Evolutionary conservation across 345 rosid genomes (phyloP).

Genomic region (Passiflora organensis): DNA sequence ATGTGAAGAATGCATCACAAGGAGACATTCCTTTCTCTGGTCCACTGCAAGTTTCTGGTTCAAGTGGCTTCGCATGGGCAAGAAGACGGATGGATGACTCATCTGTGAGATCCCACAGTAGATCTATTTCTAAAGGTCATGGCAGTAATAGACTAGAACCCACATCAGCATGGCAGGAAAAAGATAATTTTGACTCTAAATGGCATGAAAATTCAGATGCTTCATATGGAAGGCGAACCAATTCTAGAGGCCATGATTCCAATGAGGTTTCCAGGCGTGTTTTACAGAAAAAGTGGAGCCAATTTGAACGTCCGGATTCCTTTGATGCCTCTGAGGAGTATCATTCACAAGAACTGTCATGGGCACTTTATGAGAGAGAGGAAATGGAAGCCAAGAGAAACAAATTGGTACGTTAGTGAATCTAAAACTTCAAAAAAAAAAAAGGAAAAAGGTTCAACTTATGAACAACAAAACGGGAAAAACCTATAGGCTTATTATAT

Average conservation of each 20-base stretch:
- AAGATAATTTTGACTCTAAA: slow-evolving; percentile 40
- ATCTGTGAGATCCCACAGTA: too few species aligned
- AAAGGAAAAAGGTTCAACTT: too few species aligned
- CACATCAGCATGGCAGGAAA: slow-evolving; percentile 38
- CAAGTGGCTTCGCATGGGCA: slow-evolving; percentile 96
- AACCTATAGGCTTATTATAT: too few species aligned
- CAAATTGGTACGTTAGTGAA: slow-evolving; percentile 57
- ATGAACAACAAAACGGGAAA: too few species aligned
- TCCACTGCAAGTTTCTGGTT: slow-evolving; percentile 73
- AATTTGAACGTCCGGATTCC: slow-evolving; percentile 76
- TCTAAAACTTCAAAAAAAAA: too few species aligned
- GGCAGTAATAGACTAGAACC: slow-evolving; percentile 42
- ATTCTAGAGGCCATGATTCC: slow-evolving; percentile 55
- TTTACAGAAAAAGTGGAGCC: slow-evolving; percentile 68
- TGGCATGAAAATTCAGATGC: slow-evolving; percentile 37
- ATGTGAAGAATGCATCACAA: slow-evolving; percentile 77
- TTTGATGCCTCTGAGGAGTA: slow-evolving; percentile 83
- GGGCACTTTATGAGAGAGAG: slow-evolving; percentile 63
- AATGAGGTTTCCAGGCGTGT: slow-evolving; percentile 48
- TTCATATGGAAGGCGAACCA: slow-evolving; percentile 31
- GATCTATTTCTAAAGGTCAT: slow-evolving; percentile 65
- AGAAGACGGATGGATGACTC: slow-evolving; percentile 62
- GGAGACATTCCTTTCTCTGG: slow-evolving; percentile 89
- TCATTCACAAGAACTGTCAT: slow-evolving; percentile 79
- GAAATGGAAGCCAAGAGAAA: slow-evolving; percentile 56